phyloP scores from a whole-genome alignment of 768 basidiomycete genomes.

The Termitomyces bulborhizus region DNA sequence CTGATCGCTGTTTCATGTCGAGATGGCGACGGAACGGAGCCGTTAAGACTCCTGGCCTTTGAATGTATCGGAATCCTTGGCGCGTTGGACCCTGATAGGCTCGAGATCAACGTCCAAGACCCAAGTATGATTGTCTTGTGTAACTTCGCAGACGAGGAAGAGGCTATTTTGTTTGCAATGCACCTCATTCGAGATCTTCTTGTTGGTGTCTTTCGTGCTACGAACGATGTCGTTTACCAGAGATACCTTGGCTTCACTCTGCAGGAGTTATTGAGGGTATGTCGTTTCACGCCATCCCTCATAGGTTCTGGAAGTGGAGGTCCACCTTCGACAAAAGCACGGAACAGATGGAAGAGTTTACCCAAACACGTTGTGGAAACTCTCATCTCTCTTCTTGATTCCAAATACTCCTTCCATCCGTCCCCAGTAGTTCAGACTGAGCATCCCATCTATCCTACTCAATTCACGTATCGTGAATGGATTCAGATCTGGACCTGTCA shows the following conservation, averaged over 20 bases:
- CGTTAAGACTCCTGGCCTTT: slow-evolving; percentile 65
- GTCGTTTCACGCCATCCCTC: slow-evolving; percentile 77
- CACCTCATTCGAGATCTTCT: slow-evolving; percentile 84
- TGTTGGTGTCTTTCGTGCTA: slow-evolving; percentile 86
- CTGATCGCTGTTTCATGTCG: slow-evolving; percentile 68
- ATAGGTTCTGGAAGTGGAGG: slow-evolving; percentile 44
- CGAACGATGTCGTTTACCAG: slow-evolving; percentile 92
- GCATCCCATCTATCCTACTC: slow-evolving; percentile 74
- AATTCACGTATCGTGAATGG: slow-evolving; percentile 92
- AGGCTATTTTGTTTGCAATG: slow-evolving; percentile 73
- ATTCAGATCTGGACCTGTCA: slow-evolving; percentile 83
- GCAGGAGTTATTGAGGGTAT: slow-evolving; percentile 84
- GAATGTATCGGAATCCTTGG: slow-evolving; percentile 91
- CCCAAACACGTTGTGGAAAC: slow-evolving; percentile 84
- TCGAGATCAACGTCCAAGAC: slow-evolving; percentile 56
- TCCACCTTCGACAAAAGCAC: slow-evolving; percentile 57
- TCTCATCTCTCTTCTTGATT: slow-evolving; percentile 76
- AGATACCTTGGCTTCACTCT: slow-evolving; percentile 85
- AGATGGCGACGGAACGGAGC: slow-evolving; percentile 71
- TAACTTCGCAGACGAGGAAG: slow-evolving; percentile 77
- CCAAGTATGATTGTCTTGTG: slow-evolving; percentile 64
- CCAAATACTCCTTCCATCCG: slow-evolving; percentile 51
- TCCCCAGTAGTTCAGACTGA: slow-evolving; percentile 30
- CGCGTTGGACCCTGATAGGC: slow-evolving; percentile 92
- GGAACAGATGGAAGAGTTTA: slow-evolving; percentile 72